Evolutionary conservation across 441 rosid genomes (phyloP).

Genomic region (Bocquillonia castaneifolia): DNA sequence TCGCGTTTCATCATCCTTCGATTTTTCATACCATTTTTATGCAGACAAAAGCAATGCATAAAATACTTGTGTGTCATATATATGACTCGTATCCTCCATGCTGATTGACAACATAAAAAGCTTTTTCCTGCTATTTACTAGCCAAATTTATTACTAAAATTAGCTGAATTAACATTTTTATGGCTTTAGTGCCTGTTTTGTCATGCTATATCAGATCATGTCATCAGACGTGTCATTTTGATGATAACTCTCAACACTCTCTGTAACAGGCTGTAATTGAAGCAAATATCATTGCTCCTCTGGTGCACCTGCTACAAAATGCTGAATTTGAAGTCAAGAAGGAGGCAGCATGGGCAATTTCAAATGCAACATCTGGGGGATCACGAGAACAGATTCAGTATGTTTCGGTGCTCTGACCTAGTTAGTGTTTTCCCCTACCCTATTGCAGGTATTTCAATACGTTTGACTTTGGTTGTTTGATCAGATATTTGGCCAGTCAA

Average conservation of each 20-base stretch:
- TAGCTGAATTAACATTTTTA: too few relatives aligned
- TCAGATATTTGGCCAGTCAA: constrained; percentile 45
- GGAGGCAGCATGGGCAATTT: constrained; percentile 69
- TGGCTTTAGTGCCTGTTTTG: neutral
- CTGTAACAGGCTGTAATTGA: constrained; percentile 35
- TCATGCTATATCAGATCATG: neutral
- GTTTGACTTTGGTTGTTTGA: neutral
- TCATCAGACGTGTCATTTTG: neutral
- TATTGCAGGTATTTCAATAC: neutral
- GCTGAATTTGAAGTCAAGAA: constrained; percentile 71
- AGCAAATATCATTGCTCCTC: constrained; percentile 45
- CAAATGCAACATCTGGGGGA: constrained; percentile 69
- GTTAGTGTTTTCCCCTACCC: neutral
- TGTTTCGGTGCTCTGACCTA: neutral
- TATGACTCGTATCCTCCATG: too few relatives aligned
- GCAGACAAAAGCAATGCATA: neutral
- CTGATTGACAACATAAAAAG: too few relatives aligned
- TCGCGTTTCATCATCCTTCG: neutral
- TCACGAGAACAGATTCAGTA: constrained; percentile 66
- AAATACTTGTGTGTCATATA: too few relatives aligned
- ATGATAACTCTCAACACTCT: too few relatives aligned
- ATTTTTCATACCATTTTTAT: neutral
- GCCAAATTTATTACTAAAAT: too few relatives aligned
- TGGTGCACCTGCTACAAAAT: constrained; percentile 55
- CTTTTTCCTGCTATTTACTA: too few relatives aligned